These are phyloP conservation scores for Carex myosuroides DNA, from an alignment of 176 grass and related monocot genomes.

Conservation along the genomic window DNA sequence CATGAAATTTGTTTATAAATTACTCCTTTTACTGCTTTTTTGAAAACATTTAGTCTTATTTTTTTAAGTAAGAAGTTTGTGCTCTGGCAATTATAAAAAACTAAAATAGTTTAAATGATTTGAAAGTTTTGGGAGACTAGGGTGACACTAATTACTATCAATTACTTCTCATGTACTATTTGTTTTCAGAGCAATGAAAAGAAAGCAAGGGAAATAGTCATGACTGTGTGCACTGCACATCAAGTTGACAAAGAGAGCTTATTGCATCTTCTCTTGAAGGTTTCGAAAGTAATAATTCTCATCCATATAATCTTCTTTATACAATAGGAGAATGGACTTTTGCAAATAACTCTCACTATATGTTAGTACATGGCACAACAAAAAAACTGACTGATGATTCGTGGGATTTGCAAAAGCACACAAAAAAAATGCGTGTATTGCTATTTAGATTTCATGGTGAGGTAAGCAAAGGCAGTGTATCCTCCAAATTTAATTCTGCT, in stretches of 20 bases:
- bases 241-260: constrained; percentile 47
- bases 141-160: background rate
- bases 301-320: background rate
- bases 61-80: background rate
- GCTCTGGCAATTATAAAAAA: background rate
- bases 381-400: background rate
- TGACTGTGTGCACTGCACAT: constrained; percentile 32
- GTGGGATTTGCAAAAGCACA: background rate
- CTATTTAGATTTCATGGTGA: background rate
- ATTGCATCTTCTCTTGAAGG: constrained; percentile 50
- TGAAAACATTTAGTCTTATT: background rate
- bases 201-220: constrained; percentile 48
- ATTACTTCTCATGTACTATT: constrained; percentile 7
- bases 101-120: background rate
- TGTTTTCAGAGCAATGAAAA: constrained; percentile 53
- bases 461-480: background rate
- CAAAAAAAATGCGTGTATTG: background rate
- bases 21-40: background rate
- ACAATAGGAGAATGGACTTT: background rate
- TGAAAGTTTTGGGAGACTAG: background rate
- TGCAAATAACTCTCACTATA: background rate
- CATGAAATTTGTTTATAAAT: background rate
- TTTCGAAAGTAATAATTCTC: constrained; percentile 35
- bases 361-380: background rate
- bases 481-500: background rate